phyloP scores from a whole-genome alignment of 176 grass and related monocot genomes.

The Rhipidocladum racemiflorum region DNA sequence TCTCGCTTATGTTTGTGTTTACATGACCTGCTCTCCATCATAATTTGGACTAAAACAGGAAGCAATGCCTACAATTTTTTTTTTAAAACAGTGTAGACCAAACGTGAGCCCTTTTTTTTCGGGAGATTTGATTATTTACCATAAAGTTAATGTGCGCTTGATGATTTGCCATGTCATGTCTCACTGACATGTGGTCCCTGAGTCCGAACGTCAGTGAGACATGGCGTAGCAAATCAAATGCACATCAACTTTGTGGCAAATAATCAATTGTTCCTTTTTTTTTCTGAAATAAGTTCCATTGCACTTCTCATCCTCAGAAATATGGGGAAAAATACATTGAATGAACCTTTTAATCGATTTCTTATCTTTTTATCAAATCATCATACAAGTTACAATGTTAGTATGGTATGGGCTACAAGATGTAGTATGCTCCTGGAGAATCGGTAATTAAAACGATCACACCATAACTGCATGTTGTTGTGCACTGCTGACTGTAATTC shows the following conservation, averaged over 20 bases:
- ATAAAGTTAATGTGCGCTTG: no score
- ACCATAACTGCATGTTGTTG: not conserved
- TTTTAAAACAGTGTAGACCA: not conserved
- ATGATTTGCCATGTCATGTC: no score
- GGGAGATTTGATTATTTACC: no score
- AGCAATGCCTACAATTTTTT: not conserved
- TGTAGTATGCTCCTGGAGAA: not conserved
- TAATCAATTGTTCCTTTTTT: no score
- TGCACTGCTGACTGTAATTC: conserved; percentile 8
- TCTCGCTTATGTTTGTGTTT: not conserved
- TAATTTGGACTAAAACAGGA: not conserved
- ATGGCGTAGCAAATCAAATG: no score
- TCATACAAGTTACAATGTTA: not conserved
- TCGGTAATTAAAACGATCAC: not conserved
- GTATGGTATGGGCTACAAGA: not conserved
- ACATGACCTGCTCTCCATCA: not conserved
- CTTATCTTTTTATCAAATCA: not conserved
- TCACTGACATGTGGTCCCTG: no score
- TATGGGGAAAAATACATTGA: not conserved
- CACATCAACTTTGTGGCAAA: no score
- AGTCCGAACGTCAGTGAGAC: no score
- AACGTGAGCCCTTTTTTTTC: not conserved
- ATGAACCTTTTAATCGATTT: not conserved
- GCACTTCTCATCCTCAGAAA: not conserved
- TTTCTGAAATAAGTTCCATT: not conserved